Evolutionary conservation across 202 grass and related monocot genomes (phyloP).

Genomic region (Panicum virgatum): DNA sequence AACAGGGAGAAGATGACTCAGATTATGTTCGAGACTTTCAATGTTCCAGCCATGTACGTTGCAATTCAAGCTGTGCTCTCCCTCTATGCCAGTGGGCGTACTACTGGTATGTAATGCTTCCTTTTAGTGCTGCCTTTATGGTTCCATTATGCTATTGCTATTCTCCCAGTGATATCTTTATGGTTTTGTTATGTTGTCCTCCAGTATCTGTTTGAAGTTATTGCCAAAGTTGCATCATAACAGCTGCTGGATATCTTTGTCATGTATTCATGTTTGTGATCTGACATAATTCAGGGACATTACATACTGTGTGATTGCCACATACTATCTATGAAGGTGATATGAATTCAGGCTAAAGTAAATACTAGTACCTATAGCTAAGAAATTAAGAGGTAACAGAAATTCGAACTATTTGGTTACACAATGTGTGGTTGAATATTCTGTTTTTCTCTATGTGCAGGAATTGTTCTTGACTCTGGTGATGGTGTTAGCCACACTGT

Average conservation of each 20-base stretch:
- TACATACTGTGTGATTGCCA: not conserved
- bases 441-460: slow-evolving; percentile 23
- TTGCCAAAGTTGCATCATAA: not conserved
- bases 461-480: slow-evolving; percentile 88
- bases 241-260: not conserved
- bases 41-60: slow-evolving; percentile 84
- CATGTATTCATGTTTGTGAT: not conserved
- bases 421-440: not conserved
- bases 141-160: too few species aligned
- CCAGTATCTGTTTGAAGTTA: not conserved
- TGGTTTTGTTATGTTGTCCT: not conserved
- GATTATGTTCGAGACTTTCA: slow-evolving; percentile 94
- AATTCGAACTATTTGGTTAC: not conserved
- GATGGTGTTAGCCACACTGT: slow-evolving; percentile 92
- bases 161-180: too few species aligned
- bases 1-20: slow-evolving; percentile 96
- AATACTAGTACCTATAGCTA: not conserved
- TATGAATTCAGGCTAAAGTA: not conserved
- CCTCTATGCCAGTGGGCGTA: slow-evolving; percentile 89
- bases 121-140: slow-evolving; percentile 5
- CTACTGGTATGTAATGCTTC: slow-evolving; percentile 60
- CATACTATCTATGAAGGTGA: not conserved
- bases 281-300: not conserved
- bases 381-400: not conserved
- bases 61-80: slow-evolving; percentile 86